A percentile compares a stretch with the other conserved stretches of the same genome.
Conservation (phyloP, 1,284 basidiomycete genomes). For the Papiliotrema laurentii region DNA sequence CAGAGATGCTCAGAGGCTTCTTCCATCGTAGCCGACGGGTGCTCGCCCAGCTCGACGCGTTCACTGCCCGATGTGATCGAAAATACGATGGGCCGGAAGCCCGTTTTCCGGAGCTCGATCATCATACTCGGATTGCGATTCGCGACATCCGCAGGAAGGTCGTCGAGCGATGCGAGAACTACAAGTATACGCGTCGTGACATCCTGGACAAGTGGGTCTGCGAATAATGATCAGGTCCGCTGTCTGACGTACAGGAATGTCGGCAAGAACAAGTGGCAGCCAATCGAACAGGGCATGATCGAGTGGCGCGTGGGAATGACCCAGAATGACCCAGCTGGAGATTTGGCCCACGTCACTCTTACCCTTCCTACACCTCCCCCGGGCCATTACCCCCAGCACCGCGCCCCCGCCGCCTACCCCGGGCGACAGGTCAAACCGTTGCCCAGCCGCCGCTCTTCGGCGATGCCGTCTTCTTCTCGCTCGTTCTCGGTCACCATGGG, state of each 20-base stretch:
- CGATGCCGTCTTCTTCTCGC: slow-evolving; percentile 11
- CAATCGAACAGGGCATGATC: slow-evolving; percentile 41
- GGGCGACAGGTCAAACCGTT: slow-evolving; percentile 20
- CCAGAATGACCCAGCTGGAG: slow-evolving; percentile 38
- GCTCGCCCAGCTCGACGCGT: slow-evolving; percentile 44
- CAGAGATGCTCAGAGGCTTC: slow-evolving; percentile 30
- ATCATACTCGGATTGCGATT: slow-evolving; percentile 36
- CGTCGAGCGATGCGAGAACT: slow-evolving; percentile 48
- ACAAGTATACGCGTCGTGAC: slow-evolving; percentile 49
- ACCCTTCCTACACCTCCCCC: slow-evolving; percentile 34
- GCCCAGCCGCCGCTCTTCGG: slow-evolving; percentile 13
- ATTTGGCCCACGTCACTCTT: slow-evolving; percentile 35
- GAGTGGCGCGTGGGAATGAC: slow-evolving; percentile 31
- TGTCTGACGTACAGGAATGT: slow-evolving; percentile 16
- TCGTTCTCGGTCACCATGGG: slow-evolving; percentile 20
- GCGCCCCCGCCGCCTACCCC: slow-evolving; percentile 3
- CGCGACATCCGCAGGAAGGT: slow-evolving; percentile 44
- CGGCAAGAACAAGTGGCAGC: slow-evolving; percentile 43
- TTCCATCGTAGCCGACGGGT: slow-evolving; percentile 42
- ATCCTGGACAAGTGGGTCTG: slow-evolving; percentile 45
- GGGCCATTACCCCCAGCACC: slow-evolving; percentile 10
- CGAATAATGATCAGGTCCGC: neutral
- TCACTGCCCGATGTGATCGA: slow-evolving; percentile 39
- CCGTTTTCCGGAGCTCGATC: slow-evolving; percentile 37
- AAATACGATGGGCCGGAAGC: slow-evolving; percentile 39